phyloP scores from a whole-genome alignment of 108 stramenopile genomes.

The Skeletonema marinoi region DNA sequence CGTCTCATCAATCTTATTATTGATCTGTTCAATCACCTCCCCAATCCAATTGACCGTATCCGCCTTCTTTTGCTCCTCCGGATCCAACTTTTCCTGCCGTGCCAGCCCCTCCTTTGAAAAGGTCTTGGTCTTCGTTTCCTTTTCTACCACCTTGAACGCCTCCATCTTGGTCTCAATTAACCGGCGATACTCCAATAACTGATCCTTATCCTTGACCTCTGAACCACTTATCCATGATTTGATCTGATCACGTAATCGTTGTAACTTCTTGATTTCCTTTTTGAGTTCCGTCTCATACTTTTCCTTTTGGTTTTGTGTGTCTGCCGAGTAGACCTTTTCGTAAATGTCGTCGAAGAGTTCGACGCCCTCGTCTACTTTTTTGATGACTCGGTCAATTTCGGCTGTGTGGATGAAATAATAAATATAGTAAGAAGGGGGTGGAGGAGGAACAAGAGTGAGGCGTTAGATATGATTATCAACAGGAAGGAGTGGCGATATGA shows the following conservation, averaged over 20 bases:
- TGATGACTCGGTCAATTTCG: slow-evolving; percentile 94
- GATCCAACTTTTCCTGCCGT: slow-evolving; percentile 72
- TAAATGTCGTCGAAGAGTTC: slow-evolving; percentile 98
- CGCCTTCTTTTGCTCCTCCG: slow-evolving; percentile 78
- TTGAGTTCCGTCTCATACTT: slow-evolving; percentile 99
- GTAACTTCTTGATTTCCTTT: slow-evolving; percentile 99
- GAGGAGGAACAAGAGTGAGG: not conserved
- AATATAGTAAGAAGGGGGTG: not conserved
- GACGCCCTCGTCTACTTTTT: slow-evolving; percentile 98
- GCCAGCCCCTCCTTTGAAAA: slow-evolving; percentile 97
- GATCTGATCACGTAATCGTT: slow-evolving; percentile 97
- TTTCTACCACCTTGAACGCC: slow-evolving; percentile 98
- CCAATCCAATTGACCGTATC: slow-evolving; percentile 76
- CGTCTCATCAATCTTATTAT: slow-evolving; percentile 70
- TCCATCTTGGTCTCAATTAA: slow-evolving; percentile 99
- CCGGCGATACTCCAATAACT: slow-evolving; percentile 75
- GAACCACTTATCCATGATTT: slow-evolving; percentile 96
- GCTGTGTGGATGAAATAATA: slow-evolving; percentile 44
- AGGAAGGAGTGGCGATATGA: no score
- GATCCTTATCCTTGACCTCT: slow-evolving; percentile 98
- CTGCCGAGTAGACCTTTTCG: slow-evolving; percentile 97
- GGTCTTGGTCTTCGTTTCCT: slow-evolving; percentile 99
- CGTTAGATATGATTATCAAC: no score
- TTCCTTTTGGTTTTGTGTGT: slow-evolving; percentile 96
- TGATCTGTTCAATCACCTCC: slow-evolving; percentile 77